Base-by-base conservation (phyloP, 768 basidiomycete genomes). In the Tubosaeta sp. region DNA sequence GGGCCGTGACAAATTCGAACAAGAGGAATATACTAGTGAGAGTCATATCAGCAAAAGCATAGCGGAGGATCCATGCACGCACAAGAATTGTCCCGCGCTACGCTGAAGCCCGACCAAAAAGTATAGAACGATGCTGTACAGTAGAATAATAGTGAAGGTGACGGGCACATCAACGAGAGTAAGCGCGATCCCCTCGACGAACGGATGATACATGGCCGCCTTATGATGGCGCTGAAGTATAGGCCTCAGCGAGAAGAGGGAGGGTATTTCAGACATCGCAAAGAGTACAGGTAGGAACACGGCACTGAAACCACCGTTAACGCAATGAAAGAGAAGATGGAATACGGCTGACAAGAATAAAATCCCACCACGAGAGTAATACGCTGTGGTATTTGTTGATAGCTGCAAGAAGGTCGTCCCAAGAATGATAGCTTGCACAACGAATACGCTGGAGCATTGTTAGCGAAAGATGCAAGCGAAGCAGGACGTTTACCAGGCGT, bases 351-450 rank as follows among this genome's bases (percentile, higher is more conserved):
- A 85, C 79, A 92, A 89, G 78, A 91, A 91, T 13, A 92, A 73
- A 32, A 88, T 76, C 63, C 90, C 90, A n/a, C 90, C 90, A 22
- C 90, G 81, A 33, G 86, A 84, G n/a, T 51, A 69, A 37, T 43
- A 71, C 6, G 48, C 54, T 0, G 58, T 52, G 6, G 80, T 79
- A 29, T 61, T 68, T 16, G 70, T 61, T 0, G 72, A 63, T 31
- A 78, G 57, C n/a, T 71, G 60, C 53, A 74, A 74, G 69, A 79
- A 82, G 34, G 78, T 71, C n/a, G 73, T 74, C 43, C 65, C 67
- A n/a, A 68, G 34, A 26, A 67, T 65, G 45, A 70, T 56, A n/a
- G 66, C 64, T 55, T 68, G 65, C n/a, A 69, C 31, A 10, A 70
- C 19, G 27, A 51, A 58, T 4, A 79, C 76, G 34, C 83, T 85